phyloP scores from a whole-genome alignment of 441 rosid species.

The Metrosideros polymorpha region DNA sequence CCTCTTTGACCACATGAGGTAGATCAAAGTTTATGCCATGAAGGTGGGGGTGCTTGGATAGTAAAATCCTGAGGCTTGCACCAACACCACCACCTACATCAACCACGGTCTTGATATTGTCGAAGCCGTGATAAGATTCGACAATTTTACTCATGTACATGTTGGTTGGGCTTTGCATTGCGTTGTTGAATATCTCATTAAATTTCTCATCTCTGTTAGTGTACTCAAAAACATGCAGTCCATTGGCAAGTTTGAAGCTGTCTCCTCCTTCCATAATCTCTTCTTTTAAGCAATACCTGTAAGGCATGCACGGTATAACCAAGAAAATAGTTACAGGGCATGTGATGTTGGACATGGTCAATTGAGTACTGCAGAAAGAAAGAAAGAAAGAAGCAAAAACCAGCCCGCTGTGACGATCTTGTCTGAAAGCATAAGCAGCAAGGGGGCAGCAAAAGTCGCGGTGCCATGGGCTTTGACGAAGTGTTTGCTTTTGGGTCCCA shows the following conservation, averaged over 20 bases:
- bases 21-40: constrained; percentile 12
- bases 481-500: not conserved
- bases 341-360: not conserved
- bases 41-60: constrained; percentile 1
- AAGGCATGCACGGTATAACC: not conserved
- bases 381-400: not conserved
- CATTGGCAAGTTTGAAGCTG: not conserved
- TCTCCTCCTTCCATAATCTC: not conserved
- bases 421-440: not conserved
- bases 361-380: not conserved
- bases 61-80: not conserved
- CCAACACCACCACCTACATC: constrained; percentile 13
- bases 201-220: not conserved
- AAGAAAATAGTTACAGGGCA: not conserved
- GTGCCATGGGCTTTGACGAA: not conserved
- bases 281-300: constrained; percentile 3
- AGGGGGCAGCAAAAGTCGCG: not conserved
- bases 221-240: not conserved
- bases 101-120: not conserved
- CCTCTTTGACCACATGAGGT: constrained; percentile 1
- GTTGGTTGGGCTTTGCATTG: not conserved
- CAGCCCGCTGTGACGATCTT: not conserved
- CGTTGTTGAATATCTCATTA: not conserved
- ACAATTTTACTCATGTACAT: not conserved
- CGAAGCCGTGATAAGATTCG: not conserved